Base-by-base conservation (phyloP, 2,329 filamentous ascomycete species). In the Dendryphion nanum region DNA sequence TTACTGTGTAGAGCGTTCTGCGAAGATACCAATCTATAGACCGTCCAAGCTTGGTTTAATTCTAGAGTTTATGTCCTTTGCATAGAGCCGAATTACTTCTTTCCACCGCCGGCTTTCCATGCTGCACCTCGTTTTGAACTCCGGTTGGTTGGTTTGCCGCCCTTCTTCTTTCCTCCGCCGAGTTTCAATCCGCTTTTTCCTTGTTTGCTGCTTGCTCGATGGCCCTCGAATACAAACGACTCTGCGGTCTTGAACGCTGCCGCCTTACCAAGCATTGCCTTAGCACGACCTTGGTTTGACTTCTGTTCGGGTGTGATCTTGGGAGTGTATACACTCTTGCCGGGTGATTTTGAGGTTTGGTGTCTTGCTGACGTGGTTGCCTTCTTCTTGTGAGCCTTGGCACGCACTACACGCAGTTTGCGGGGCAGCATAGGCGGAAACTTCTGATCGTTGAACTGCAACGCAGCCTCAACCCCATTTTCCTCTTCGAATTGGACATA, bases 381-480 rank as follows among this genome's bases (percentile, higher is more conserved):
- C 15, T 59, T 52, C 44, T 63, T 60, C 52, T 69, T 70, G 37
- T 69, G 54, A 20, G 85, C 85, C 67, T 89, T 91, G 59, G 93
- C 93, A 44, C 93, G 83, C 33, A 81, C 85, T 32, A 98, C 90
- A 37, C 93, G 85, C 21, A 98, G 75, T 50, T 83, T 79, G 31
- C 93, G 83, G 7, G 91, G 91, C n/a, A 97, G 81, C 79, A 96
- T 83, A 14, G 91, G 91, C 13, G 91, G 89, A 59, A 90, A 97
- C 55, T 87, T 93, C 74, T 97, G 95, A 45, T 82, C 90, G 62
- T 96, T 79, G 44, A 91, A 80, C 26, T 94, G 77, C 10, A 98
- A 77, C 2, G 93, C 93, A n/a, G 85, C 79, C 67, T 98, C 93
- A 31, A 98, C 91, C 30, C 84, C 76, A 55, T 94, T 96, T 46